phyloP scores from a whole-genome alignment of 805 yeast genomes.

The Huiozyma sinensis region DNA sequence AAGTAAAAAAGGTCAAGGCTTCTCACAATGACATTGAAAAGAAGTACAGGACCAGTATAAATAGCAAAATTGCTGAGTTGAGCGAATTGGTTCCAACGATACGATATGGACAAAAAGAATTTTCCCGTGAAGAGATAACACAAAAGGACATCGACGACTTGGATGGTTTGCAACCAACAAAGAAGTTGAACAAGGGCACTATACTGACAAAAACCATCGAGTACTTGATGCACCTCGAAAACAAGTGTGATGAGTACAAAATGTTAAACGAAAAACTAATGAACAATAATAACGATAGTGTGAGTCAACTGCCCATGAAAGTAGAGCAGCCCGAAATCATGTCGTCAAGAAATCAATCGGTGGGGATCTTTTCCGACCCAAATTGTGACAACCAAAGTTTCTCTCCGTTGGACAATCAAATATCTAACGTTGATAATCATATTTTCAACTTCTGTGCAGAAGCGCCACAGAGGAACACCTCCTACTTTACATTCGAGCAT shows the following conservation, averaged over 20 bases:
- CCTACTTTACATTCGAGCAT: no score
- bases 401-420: neutral
- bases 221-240: conserved; percentile 63
- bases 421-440: neutral
- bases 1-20: conserved; percentile 37
- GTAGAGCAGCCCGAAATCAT: no score
- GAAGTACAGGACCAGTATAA: conserved; percentile 60
- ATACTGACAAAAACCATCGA: conserved; percentile 68
- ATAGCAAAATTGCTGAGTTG: conserved; percentile 51
- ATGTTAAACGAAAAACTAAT: conserved; percentile 36
- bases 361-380: neutral
- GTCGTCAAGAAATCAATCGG: neutral
- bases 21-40: conserved; percentile 66
- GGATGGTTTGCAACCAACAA: conserved; percentile 70
- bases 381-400: neutral
- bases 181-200: conserved; percentile 67
- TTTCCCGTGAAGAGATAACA: conserved; percentile 37
- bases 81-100: conserved; percentile 60
- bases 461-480: no score
- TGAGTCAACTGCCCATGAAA: no score
- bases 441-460: neutral
- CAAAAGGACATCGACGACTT: conserved; percentile 49
- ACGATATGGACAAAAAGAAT: conserved; percentile 37
- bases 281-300: conserved; percentile 10
- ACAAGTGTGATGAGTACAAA: conserved; percentile 41